phyloP scores from a whole-genome alignment of 441 rosid genomes.

The Euphorbia schlechtendalii region DNA sequence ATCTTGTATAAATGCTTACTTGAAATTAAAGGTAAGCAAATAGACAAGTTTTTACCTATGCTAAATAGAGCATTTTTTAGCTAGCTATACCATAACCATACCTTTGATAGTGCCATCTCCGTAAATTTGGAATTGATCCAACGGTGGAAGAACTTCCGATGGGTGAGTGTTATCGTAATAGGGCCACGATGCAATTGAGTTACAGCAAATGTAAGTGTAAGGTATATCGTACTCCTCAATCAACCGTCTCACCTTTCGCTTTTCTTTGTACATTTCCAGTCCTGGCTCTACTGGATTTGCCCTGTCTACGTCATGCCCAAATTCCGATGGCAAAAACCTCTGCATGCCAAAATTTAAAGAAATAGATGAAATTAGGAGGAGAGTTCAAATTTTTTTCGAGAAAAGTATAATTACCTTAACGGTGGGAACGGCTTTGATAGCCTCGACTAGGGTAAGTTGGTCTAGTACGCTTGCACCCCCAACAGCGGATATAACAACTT shows the following conservation, averaged over 20 bases:
- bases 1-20: too few species aligned
- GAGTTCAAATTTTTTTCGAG: not conserved
- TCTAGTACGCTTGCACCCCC: constrained; percentile 31
- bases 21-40: not conserved
- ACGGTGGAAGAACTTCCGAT: constrained; percentile 38
- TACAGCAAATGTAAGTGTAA: constrained; percentile 49
- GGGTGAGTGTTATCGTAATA: constrained; percentile 45
- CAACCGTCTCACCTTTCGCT: constrained; percentile 32
- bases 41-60: not conserved
- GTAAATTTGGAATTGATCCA: constrained; percentile 41
- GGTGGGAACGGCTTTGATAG: constrained; percentile 35
- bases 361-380: too few species aligned
- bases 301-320: constrained; percentile 46
- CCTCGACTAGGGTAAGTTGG: constrained; percentile 31
- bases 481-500: constrained; percentile 34
- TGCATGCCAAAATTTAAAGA: too few species aligned
- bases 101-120: constrained; percentile 51
- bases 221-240: constrained; percentile 32
- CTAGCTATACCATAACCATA: not conserved
- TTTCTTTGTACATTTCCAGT: constrained; percentile 30
- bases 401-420: constrained; percentile 26
- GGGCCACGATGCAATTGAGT: constrained; percentile 57
- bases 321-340: constrained; percentile 52
- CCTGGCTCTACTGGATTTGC: constrained; percentile 54
- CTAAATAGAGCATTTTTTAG: too few species aligned